These are phyloP conservation scores for Roridomyces roridus DNA, from an alignment of 768 basidiomycete species.

Conservation along the genomic window DNA sequence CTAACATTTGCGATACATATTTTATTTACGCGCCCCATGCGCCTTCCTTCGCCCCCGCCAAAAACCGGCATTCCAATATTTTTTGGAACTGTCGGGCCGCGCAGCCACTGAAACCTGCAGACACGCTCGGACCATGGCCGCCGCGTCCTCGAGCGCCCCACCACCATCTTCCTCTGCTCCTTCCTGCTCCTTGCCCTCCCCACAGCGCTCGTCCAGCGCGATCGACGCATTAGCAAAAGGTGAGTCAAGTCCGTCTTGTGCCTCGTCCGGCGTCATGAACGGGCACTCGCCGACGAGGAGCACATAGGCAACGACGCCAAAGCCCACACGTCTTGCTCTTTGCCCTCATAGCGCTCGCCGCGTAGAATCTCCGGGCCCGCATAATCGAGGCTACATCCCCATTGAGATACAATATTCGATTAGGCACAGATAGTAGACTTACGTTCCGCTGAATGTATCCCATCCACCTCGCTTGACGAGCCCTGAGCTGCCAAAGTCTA, in stretches of 20 bases:
- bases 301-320: conserved; percentile 96
- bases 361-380: conserved; percentile 96
- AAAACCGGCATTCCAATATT: conserved; percentile 80
- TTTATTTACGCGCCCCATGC: conserved; percentile 64
- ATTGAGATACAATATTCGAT: conserved; percentile 13
- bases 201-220: conserved; percentile 80
- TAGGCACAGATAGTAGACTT: conserved; percentile 41
- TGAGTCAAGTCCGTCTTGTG: conserved; percentile 81
- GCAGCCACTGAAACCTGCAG: conserved; percentile 78
- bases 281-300: conserved; percentile 92
- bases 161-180: conserved; percentile 86
- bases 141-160: conserved; percentile 83
- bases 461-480: conserved; percentile 83
- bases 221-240: conserved; percentile 81
- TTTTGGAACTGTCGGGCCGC: conserved; percentile 88
- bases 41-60: conserved; percentile 61
- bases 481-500: conserved; percentile 96
- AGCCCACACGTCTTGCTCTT: conserved; percentile 99
- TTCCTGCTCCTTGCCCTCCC: conserved; percentile 71
- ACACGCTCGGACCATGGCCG: conserved; percentile 83
- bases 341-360: conserved; percentile 93
- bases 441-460: conserved; percentile 95
- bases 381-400: conserved; percentile 75
- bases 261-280: conserved; percentile 89
- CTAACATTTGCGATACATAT: background rate